These are phyloP conservation scores for Rhypophila decipiens DNA, from an alignment of 495 filamentous ascomycete genomes.

Conservation along the genomic window DNA sequence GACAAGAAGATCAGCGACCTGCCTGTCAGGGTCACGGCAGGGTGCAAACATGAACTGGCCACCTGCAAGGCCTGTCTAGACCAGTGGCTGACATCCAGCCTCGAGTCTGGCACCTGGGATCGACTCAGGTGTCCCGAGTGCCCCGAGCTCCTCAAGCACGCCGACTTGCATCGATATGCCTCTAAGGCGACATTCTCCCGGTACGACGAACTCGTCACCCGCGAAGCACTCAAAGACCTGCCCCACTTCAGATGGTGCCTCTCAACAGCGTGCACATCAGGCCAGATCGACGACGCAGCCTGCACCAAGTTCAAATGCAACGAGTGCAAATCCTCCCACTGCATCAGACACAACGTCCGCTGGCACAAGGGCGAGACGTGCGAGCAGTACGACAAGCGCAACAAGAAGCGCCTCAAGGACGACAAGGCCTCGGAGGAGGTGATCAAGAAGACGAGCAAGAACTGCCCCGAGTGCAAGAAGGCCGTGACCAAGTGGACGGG, in stretches of 20 bases:
- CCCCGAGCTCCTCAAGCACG: constrained; percentile 24
- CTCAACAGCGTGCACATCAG: constrained; percentile 31
- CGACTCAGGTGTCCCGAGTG: constrained; percentile 36
- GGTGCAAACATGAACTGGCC: constrained; percentile 26
- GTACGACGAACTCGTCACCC: constrained; percentile 27
- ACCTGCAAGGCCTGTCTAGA: constrained; percentile 33
- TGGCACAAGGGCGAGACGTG: constrained; percentile 46
- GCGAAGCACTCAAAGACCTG: constrained; percentile 22
- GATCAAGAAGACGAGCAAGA: constrained; percentile 29
- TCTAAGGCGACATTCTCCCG: constrained; percentile 23
- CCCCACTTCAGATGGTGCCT: constrained; percentile 40
- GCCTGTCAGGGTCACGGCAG: constrained; percentile 23
- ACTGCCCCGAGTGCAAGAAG: constrained; percentile 41
- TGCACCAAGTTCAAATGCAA: constrained; percentile 36
- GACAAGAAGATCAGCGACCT: constrained; percentile 28
- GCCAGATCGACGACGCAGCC: constrained; percentile 31
- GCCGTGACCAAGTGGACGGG: constrained; percentile 37
- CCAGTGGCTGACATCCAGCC: constrained; percentile 27
- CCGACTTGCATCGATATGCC: constrained; percentile 28
- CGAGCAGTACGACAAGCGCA: constrained; percentile 37
- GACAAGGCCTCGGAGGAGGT: constrained; percentile 33
- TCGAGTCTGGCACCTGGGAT: constrained; percentile 27
- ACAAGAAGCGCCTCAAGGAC: constrained; percentile 22
- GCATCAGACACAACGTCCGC: constrained; percentile 36
- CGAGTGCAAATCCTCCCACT: constrained; percentile 30